Evolutionary conservation across 352 stramenopile genomes (phyloP).

Genomic region (Globisporangium apiculatum): DNA sequence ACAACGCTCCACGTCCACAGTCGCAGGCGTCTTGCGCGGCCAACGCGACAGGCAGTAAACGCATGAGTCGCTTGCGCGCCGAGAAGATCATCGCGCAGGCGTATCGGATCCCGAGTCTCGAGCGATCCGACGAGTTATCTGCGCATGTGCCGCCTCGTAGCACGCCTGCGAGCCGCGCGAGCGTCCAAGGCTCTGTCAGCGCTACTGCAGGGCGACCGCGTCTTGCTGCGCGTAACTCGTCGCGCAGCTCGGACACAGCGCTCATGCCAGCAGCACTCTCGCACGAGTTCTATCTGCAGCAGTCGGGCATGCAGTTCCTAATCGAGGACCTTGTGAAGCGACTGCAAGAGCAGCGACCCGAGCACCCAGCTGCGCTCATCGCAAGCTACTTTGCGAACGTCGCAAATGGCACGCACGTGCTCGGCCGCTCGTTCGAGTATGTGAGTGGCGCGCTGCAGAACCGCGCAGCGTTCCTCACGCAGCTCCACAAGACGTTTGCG

Average conservation of each 20-base stretch:
- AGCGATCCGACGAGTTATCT: not conserved
- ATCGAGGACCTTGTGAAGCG: constrained; percentile 47
- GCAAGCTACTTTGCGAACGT: constrained; percentile 34
- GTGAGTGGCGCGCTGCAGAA: constrained; percentile 50
- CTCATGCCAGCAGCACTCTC: constrained; percentile 10
- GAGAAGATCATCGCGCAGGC: constrained; percentile 34
- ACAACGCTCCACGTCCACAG: too few species aligned
- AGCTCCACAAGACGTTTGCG: constrained; percentile 31
- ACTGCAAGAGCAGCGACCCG: constrained; percentile 37
- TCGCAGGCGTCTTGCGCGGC: too few species aligned
- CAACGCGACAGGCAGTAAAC: not conserved
- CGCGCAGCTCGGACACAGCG: constrained; percentile 3
- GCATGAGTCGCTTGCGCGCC: constrained; percentile 34
- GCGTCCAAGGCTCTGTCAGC: constrained; percentile 1
- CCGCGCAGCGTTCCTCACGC: constrained; percentile 32
- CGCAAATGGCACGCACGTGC: constrained; percentile 28
- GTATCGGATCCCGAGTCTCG: constrained; percentile 21
- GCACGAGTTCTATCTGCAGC: constrained; percentile 43
- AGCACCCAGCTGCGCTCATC: constrained; percentile 33
- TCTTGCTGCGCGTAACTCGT: constrained; percentile 13
- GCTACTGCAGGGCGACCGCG: constrained; percentile 4
- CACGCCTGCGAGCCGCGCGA: not conserved
- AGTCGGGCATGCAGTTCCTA: constrained; percentile 45
- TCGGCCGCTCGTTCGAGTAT: constrained; percentile 37
- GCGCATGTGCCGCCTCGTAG: not conserved